Conservation (phyloP, 225 moss, liverwort and hornwort species). For the Lunularia cruciata region DNA sequence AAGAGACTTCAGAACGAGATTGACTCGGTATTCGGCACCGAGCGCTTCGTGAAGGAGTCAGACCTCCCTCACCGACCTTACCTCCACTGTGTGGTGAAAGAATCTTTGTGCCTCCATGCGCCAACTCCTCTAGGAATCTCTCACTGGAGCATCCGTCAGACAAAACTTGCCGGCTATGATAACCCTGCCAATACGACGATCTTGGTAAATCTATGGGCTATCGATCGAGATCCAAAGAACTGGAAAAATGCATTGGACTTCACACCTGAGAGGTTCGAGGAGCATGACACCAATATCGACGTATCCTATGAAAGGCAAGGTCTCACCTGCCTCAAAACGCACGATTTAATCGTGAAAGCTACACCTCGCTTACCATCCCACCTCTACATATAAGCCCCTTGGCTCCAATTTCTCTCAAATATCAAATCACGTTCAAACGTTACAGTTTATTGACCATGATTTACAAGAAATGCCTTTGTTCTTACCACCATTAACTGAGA, state of each 20-base stretch:
- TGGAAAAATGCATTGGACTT: constrained; percentile 23
- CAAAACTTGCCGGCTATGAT: constrained; percentile 37
- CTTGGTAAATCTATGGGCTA: constrained; percentile 33
- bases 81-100: constrained; percentile 35
- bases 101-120: constrained; percentile 38
- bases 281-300: constrained; percentile 1
- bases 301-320: too few species aligned
- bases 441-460: too few species aligned
- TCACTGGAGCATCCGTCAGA: constrained; percentile 5
- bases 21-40: not conserved
- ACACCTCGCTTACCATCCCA: not conserved
- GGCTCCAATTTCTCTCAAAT: too few species aligned
- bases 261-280: constrained; percentile 32
- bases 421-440: too few species aligned
- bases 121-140: constrained; percentile 27
- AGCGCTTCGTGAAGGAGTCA: not conserved
- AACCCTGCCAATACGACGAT: constrained; percentile 30
- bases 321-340: too few species aligned
- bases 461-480: too few species aligned
- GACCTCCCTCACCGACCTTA: constrained; percentile 26
- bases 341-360: not conserved
- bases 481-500: too few species aligned
- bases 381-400: too few species aligned
- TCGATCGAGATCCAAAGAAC: constrained; percentile 25
- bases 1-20: not conserved